These are phyloP conservation scores for Phytophthora ramorum DNA, from an alignment of 352 stramenopile species.

Conservation along the genomic window DNA sequence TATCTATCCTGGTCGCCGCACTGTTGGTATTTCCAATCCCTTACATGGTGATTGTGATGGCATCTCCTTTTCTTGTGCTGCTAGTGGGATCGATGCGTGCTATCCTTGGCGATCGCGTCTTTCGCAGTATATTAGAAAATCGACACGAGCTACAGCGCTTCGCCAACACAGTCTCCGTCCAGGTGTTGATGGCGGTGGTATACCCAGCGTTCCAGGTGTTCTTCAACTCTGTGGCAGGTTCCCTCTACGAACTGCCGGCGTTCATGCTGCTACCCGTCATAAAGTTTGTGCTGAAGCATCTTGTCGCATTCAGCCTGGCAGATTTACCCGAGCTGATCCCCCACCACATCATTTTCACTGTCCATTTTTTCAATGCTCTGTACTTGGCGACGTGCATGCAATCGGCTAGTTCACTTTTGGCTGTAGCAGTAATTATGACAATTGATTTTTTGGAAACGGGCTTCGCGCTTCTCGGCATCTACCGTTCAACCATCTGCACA, in stretches of 20 bases:
- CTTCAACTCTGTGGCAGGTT: slow-evolving; percentile 18
- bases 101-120: slow-evolving; percentile 1
- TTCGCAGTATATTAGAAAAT: slow-evolving; percentile 12
- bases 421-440: slow-evolving; percentile 4
- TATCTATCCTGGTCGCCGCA: slow-evolving; percentile 9
- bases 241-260: slow-evolving; percentile 23
- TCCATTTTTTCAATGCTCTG: slow-evolving; percentile 40
- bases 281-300: slow-evolving; percentile 34
- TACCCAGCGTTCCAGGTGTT: slow-evolving; percentile 36
- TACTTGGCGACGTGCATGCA: slow-evolving; percentile 38
- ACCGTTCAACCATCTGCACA: slow-evolving; percentile 5
- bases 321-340: slow-evolving; percentile 31
- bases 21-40: slow-evolving; percentile 32
- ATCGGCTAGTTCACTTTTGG: slow-evolving; percentile 11
- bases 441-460: slow-evolving; percentile 19
- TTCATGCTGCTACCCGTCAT: slow-evolving; percentile 33
- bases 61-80: slow-evolving; percentile 7
- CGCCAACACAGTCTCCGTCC: not conserved
- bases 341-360: slow-evolving; percentile 32
- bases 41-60: slow-evolving; percentile 23
- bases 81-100: slow-evolving; percentile 5
- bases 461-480: slow-evolving; percentile 5
- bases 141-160: slow-evolving; percentile 16
- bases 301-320: slow-evolving; percentile 15
- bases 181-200: slow-evolving; percentile 21